Evolutionary conservation across 2,329 filamentous ascomycete genomes (phyloP).

Genomic region (Acarospora socialis): DNA sequence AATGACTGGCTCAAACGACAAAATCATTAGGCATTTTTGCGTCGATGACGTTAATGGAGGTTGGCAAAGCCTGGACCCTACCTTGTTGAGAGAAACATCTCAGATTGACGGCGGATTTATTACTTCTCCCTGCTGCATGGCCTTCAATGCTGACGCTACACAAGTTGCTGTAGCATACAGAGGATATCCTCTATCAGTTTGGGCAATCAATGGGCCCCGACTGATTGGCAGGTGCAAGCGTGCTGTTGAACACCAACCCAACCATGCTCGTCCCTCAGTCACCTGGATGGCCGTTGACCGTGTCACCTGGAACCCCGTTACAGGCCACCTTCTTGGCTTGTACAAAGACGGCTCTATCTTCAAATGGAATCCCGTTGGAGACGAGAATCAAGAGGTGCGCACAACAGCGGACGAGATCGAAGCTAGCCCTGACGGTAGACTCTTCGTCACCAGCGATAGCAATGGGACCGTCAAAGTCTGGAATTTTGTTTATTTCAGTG

Average conservation of each 20-base stretch:
- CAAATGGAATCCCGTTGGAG: constrained; percentile 16
- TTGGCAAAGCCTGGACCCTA: constrained; percentile 6
- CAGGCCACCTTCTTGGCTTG: constrained; percentile 14
- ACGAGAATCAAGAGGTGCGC: constrained; percentile 14
- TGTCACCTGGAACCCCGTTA: constrained; percentile 16
- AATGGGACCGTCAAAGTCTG: constrained; percentile 14
- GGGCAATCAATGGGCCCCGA: constrained; percentile 7
- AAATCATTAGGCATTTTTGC: constrained; percentile 5
- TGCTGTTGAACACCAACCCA: neutral
- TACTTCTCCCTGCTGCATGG: constrained; percentile 7
- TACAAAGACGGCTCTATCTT: constrained; percentile 16
- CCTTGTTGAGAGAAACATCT: constrained; percentile 3
- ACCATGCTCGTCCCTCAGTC: constrained; percentile 4
- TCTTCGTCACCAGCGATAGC: constrained; percentile 12
- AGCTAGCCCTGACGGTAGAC: constrained; percentile 10
- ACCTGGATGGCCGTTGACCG: constrained; percentile 7
- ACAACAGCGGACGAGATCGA: constrained; percentile 4
- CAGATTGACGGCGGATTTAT: constrained; percentile 3
- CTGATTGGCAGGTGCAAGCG: constrained; percentile 8
- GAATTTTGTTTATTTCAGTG: constrained; percentile 15
- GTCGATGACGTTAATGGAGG: constrained; percentile 1
- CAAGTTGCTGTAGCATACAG: constrained; percentile 13
- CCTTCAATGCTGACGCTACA: constrained; percentile 12
- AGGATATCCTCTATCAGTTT: constrained; percentile 13
- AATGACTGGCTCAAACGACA: constrained; percentile 8